Evolutionary conservation across 345 rosid species (phyloP).

Genomic region (Gossypium thurberi): DNA sequence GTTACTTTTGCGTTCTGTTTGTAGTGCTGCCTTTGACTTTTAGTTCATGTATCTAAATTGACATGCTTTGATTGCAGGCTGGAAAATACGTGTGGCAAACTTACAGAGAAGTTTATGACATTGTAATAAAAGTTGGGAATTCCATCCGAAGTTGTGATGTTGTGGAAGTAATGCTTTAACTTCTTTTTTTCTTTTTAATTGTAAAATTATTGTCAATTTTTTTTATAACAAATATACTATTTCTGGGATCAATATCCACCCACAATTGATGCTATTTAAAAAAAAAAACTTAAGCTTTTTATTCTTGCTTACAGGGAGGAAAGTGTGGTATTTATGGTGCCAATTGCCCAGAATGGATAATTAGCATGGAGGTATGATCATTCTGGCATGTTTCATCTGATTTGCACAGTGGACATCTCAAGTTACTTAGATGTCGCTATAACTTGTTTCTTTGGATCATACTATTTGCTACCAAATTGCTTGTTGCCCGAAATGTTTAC

Average conservation of each 20-base stretch:
- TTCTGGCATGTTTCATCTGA: neutral
- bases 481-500: slow-evolving; percentile 23
- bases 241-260: neutral
- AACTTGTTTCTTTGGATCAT: slow-evolving; percentile 5
- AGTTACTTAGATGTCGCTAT: neutral
- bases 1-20: slow-evolving; percentile 4
- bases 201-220: neutral
- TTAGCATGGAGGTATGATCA: slow-evolving; percentile 87
- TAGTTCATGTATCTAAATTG: neutral
- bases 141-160: slow-evolving; percentile 76
- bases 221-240: neutral
- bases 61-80: slow-evolving; percentile 39
- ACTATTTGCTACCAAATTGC: neutral
- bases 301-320: slow-evolving; percentile 42
- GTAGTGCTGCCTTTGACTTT: neutral
- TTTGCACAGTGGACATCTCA: neutral
- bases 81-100: slow-evolving; percentile 85
- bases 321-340: slow-evolving; percentile 95
- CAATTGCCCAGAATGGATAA: slow-evolving; percentile 84
- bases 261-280: neutral
- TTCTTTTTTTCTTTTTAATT: neutral
- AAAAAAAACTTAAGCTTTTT: neutral
- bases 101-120: slow-evolving; percentile 69
- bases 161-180: slow-evolving; percentile 46
- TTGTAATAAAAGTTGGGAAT: slow-evolving; percentile 75